Evolutionary conservation across 2,329 filamentous ascomycete species (phyloP).

Genomic region (Penicillium brevicompactum): DNA sequence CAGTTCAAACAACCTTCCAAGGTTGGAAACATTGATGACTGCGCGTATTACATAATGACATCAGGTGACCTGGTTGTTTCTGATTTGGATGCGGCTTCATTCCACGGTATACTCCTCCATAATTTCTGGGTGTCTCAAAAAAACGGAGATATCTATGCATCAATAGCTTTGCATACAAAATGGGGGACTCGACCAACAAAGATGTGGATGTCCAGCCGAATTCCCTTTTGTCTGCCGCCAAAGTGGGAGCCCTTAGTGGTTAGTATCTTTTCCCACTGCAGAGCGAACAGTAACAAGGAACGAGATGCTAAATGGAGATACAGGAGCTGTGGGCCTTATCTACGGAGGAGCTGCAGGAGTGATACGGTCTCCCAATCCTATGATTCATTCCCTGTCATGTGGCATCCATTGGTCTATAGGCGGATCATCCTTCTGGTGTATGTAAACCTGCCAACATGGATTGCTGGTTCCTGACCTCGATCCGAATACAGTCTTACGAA

Average conservation of each 20-base stretch:
- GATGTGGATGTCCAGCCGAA: slow-evolving; percentile 21
- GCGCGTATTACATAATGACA: background rate
- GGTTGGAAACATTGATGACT: background rate
- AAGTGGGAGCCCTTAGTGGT: slow-evolving; percentile 65
- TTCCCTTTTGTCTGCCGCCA: slow-evolving; percentile 48
- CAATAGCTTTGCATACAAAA: slow-evolving; percentile 21
- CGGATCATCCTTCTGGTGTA: slow-evolving; percentile 76
- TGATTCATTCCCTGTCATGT: slow-evolving; percentile 70
- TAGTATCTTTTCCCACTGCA: slow-evolving; percentile 21
- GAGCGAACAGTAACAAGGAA: background rate
- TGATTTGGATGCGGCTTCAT: background rate
- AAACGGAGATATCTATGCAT: slow-evolving; percentile 7
- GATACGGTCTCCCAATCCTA: slow-evolving; percentile 64
- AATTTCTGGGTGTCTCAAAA: slow-evolving; percentile 2
- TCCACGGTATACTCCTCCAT: background rate
- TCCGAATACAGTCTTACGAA: slow-evolving; percentile 38
- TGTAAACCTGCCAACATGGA: slow-evolving; percentile 31
- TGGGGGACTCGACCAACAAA: slow-evolving; percentile 27
- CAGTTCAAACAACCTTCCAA: background rate
- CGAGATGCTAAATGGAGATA: slow-evolving; percentile 1
- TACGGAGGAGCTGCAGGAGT: slow-evolving; percentile 72
- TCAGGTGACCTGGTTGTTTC: background rate
- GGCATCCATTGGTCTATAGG: slow-evolving; percentile 81
- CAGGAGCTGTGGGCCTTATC: slow-evolving; percentile 57
- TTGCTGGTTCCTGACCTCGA: slow-evolving; percentile 6